Base-by-base conservation (phyloP, 129 eudicot genomes). In the Escallonia herrerae region DNA sequence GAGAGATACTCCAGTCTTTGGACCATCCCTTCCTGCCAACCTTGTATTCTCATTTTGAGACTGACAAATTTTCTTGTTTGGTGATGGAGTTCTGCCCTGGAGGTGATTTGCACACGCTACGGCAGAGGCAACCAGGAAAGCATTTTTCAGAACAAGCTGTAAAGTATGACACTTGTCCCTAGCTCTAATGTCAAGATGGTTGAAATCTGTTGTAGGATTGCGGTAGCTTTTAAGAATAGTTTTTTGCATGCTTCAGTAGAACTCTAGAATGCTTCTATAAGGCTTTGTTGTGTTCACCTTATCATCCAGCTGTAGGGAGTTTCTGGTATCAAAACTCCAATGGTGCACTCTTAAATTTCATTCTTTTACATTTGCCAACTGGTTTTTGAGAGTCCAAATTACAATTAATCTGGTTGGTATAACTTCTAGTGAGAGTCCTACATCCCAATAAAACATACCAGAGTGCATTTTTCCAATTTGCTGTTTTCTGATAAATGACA, bases 1-100 rank as follows among this genome's bases (percentile, higher is more conserved):
- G 95, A 40, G 95, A 88, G 69, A 88, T 88, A 48, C 64, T 88
- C 60, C 91, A 84, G 69, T 84, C 84, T 61, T 64, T 88, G 71
- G 95, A 88, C 67, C 95, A 88, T 45, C 95, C 95, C 7, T 88
- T 88, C 76, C 88, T 88, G 67, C 95, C 91, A 4, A 88, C 91
- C 3, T 71, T 87, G 42, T 87, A 87, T 56, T 67, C 87, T 2
- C 95, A 87, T 77, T 87, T 87, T 66, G 95, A 87, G 71, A 88
- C 95, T 8, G 91, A 88, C 42, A 88, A 88, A 50, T 84, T 88
- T 61, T 81, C 95, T 3, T 88, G 95, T 77, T 73, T 88, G 79
- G 91, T 88, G 7, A 88, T 88, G 95, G 95, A 88, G 82, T 88
- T 88, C 71, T 88, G 95, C 79, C 91, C 91, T 0, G 95, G 95